A percentile compares a stretch with the other conserved stretches of the same genome.
phyloP scores from a whole-genome alignment of 2,329 filamentous ascomycete genomes.

The Cadophora malorum region DNA sequence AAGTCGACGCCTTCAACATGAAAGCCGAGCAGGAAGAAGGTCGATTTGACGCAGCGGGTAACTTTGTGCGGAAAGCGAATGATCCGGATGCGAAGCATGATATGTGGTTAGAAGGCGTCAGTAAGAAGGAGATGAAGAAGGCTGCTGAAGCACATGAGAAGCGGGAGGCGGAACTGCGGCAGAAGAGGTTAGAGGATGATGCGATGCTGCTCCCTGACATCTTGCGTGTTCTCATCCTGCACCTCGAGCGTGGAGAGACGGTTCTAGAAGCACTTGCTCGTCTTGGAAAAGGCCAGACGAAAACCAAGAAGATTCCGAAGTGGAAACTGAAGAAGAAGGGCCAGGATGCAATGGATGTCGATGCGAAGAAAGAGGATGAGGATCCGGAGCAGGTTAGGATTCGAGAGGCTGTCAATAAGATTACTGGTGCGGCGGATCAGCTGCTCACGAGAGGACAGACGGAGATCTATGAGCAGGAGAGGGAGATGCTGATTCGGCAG shows the following conservation, averaged over 20 bases:
- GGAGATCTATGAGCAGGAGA: slow-evolving; percentile 90
- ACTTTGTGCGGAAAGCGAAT: slow-evolving; percentile 86
- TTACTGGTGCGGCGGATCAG: slow-evolving; percentile 90
- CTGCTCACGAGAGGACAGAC: slow-evolving; percentile 81
- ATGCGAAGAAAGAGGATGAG: slow-evolving; percentile 59
- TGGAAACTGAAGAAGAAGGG: slow-evolving; percentile 75
- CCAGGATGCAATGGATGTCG: slow-evolving; percentile 72
- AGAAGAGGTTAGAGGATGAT: slow-evolving; percentile 77
- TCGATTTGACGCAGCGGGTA: slow-evolving; percentile 87
- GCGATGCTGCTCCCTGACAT: slow-evolving; percentile 75
- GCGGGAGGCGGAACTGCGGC: slow-evolving; percentile 76
- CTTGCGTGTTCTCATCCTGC: slow-evolving; percentile 72
- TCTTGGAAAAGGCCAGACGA: slow-evolving; percentile 71
- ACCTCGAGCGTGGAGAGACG: slow-evolving; percentile 82
- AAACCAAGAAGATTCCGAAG: slow-evolving; percentile 64
- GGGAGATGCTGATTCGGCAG: slow-evolving; percentile 82
- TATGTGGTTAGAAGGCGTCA: slow-evolving; percentile 88
- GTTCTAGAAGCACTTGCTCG: slow-evolving; percentile 86
- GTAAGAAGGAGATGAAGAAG: slow-evolving; percentile 90
- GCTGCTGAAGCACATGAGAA: slow-evolving; percentile 88
- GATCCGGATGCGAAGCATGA: slow-evolving; percentile 93
- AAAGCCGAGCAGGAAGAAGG: slow-evolving; percentile 89
- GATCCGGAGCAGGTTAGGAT: slow-evolving; percentile 74
- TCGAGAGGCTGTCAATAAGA: slow-evolving; percentile 76
- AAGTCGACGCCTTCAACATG: slow-evolving; percentile 97